phyloP scores from a whole-genome alignment of 2,329 filamentous ascomycete species.

The Chrysoporthe puriensis region DNA sequence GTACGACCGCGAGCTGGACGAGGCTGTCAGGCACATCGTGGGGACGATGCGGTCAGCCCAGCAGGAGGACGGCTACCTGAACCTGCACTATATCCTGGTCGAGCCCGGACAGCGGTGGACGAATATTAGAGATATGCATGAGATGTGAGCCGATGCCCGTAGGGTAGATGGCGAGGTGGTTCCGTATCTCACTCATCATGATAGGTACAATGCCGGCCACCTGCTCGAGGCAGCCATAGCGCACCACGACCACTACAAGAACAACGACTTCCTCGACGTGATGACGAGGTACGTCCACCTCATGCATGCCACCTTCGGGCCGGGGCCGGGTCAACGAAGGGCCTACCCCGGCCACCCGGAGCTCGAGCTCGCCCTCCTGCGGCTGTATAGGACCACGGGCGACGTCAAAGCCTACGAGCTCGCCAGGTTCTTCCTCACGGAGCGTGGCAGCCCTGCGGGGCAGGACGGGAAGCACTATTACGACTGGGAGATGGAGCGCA shows the following conservation, averaged over 20 bases:
- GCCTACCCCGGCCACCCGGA: slow-evolving; percentile 64
- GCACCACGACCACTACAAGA: slow-evolving; percentile 56
- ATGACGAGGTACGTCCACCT: slow-evolving; percentile 59
- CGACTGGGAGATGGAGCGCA: slow-evolving; percentile 53
- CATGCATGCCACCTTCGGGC: slow-evolving; percentile 56
- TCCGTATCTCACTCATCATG: background rate
- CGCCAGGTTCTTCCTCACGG: slow-evolving; percentile 60
- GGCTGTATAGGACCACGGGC: slow-evolving; percentile 42
- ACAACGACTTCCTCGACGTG: slow-evolving; percentile 54
- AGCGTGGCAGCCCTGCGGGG: slow-evolving; percentile 57
- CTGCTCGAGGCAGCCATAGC: slow-evolving; percentile 64
- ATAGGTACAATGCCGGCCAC: slow-evolving; percentile 63
- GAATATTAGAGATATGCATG: slow-evolving; percentile 65
- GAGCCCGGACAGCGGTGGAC: slow-evolving; percentile 59
- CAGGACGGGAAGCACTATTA: slow-evolving; percentile 57
- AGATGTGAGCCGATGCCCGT: slow-evolving; percentile 49
- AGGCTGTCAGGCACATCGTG: slow-evolving; percentile 59
- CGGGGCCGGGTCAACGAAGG: slow-evolving; percentile 50
- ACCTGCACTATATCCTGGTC: slow-evolving; percentile 65
- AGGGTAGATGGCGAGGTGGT: background rate
- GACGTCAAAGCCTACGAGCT: slow-evolving; percentile 46
- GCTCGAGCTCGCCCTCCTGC: slow-evolving; percentile 53
- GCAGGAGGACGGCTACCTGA: slow-evolving; percentile 64
- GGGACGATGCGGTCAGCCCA: slow-evolving; percentile 61
- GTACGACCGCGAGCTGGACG: slow-evolving; percentile 50